Conservation (phyloP, 129 eudicot species). For the Arctium lappa region DNA sequence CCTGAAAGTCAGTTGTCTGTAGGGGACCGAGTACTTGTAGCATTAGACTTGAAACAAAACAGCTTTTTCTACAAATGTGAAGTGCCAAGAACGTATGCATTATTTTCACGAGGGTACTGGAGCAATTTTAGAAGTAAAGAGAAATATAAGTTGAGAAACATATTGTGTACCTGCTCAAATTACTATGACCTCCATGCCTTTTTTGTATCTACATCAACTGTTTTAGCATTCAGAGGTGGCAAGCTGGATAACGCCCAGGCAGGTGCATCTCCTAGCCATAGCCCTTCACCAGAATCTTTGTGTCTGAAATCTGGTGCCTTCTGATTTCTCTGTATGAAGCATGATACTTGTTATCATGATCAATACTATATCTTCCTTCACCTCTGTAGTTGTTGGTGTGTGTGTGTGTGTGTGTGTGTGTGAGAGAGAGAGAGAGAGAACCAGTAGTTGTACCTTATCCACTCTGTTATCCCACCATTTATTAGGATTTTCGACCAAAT, state of each 20-base stretch:
- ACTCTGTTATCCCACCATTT: constrained; percentile 85
- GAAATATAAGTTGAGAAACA: not conserved
- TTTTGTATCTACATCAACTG: constrained; percentile 4
- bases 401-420: not conserved
- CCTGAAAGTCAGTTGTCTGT: constrained; percentile 2
- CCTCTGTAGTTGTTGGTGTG: not conserved
- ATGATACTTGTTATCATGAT: not conserved
- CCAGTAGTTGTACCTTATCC: constrained; percentile 24
- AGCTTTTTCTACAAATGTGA: not conserved
- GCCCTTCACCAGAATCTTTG: constrained; percentile 41
- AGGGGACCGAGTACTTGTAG: not conserved
- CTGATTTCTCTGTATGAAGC: constrained; percentile 5
- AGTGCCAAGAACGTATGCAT: not conserved
- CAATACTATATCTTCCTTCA: not conserved
- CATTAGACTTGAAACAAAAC: not conserved
- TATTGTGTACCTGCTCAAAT: constrained; percentile 5
- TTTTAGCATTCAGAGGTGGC: constrained; percentile 35
- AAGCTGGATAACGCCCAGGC: constrained; percentile 45
- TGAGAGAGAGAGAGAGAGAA: not conserved
- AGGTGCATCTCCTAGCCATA: constrained; percentile 48
- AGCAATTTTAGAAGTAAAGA: not conserved
- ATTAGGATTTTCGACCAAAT: constrained; percentile 57
- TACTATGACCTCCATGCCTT: constrained; percentile 6
- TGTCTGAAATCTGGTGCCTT: constrained; percentile 56
- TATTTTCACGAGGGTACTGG: not conserved